Evolutionary conservation across 2,329 filamentous ascomycete species (phyloP), one percentile per base, ranked within the genome.

Genomic region (Penicillium corylophilum): DNA sequence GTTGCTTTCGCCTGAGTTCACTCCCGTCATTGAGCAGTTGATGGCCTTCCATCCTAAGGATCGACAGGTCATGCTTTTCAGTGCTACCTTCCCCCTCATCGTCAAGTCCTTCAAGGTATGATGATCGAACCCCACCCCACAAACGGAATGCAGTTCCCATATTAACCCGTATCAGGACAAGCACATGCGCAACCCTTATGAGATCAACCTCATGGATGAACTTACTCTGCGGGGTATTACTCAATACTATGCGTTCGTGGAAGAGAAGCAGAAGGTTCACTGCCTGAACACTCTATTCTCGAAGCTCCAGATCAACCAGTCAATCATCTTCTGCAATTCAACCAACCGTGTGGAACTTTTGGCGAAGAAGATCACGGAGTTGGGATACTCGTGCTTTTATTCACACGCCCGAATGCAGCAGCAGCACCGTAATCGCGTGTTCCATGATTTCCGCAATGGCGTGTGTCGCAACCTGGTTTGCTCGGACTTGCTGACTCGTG

Each of bases 171-270:
- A 20, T 33, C 88, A 41, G 69, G 94, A 99, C 74, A 96, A 95
- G 78, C 94, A 99, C 78, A 96, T 99, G 91, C 82, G 82, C 62
- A 88, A 87, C 62, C 95, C 94, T 3, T 96, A 97, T 70, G 95
- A 99, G 75, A 99, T 99, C 77, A 99, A 99, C 70, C 84, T 99
- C 48, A 99, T 99, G 94, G 94, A 99, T 70, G 94, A 99, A 74
- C 87, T 99, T 55, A 99, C 94, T 12, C 86, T 99, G 28, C 89
- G 94, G 53, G 94, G 94, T 79, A 97, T 99, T 68, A 99, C 94
- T 0, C 94, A 99, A 71, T 99, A 97, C 78, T 99, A 99, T 69
- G 94, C 94, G 38, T 99, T 97, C 63, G 95, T 99, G 46, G 94
- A 99, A 74, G 94, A 99, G 77, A 96, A 96, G 78, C 90, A 96